These are phyloP conservation scores for Macaranga tanarius DNA, from an alignment of 441 rosid species.

Conservation along the genomic window DNA sequence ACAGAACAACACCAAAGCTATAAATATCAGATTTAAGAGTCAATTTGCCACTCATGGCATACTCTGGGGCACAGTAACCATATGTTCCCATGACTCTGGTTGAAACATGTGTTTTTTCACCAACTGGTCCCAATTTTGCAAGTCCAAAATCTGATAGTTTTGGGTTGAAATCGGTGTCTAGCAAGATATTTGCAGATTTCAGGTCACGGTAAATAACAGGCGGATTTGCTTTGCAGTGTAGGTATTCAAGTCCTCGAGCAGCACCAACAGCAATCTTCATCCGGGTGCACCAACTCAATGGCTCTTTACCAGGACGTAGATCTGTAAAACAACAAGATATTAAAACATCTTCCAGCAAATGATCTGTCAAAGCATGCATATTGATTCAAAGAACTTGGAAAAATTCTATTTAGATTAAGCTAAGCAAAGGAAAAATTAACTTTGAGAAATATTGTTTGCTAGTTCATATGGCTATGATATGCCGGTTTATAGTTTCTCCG, in stretches of 20 bases:
- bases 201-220: slow-evolving; percentile 96
- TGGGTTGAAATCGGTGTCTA: slow-evolving; percentile 79
- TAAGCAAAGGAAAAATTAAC: no score
- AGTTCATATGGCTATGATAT: no score
- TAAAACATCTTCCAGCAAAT: no score
- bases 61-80: slow-evolving; percentile 97
- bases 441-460: no score
- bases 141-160: slow-evolving; percentile 97
- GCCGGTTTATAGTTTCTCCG: no score
- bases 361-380: no score
- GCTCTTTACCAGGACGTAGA: slow-evolving; percentile 62
- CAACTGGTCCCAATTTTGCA: slow-evolving; percentile 92
- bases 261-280: slow-evolving; percentile 99
- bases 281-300: slow-evolving; percentile 80
- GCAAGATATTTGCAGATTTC: slow-evolving; percentile 89
- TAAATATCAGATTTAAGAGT: slow-evolving; percentile 93
- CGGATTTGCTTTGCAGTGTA: slow-evolving; percentile 90
- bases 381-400: no score
- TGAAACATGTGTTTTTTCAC: slow-evolving; percentile 93
- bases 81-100: slow-evolving; percentile 97
- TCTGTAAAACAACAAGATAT: slow-evolving; percentile 37
- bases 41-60: slow-evolving; percentile 97
- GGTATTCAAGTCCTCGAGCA: slow-evolving; percentile 81
- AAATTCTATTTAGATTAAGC: no score
- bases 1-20: slow-evolving; percentile 86